Evolutionary conservation across 441 rosid species (phyloP), one percentile per base, ranked within the genome.

Genomic region (Bruguiera hainesii): DNA sequence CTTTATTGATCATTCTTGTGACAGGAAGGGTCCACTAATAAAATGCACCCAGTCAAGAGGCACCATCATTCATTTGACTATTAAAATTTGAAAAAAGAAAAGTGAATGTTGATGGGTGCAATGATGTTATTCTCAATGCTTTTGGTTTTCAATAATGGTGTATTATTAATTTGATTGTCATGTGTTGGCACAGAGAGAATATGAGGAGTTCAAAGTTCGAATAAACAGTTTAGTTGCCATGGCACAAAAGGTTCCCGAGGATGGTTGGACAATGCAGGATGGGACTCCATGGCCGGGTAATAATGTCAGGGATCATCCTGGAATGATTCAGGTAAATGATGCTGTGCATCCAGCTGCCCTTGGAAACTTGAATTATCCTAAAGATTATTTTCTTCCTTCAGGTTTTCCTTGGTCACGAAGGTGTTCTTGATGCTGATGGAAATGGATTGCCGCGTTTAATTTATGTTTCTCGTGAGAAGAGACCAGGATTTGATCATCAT

Each of bases 191-290:
- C 85, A 91, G 99, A 92, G 99, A 79, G 96, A 94, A 52, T 94
- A 94, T 63, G 99, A 94, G 78, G 97, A 91, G 46, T 94, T 91
- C 68, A 94, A 88, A 74, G 84, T 94, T 62, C 76, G 87, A 58
- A 89, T 94, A 77, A 94, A 94, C 71, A 88, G 91, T 39, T 76
- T 94, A 63, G 98, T 91, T 71, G 78, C 96, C n/a, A 88, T 73
- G 62, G 98, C 99, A 61, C 91, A 83, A 71, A 94, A 94, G 87
- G 97, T 88, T 68, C 99, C 99, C 3, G 99, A 94, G 72, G 98
- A 94, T 30, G 99, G 99, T 70, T 95, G 99, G 99, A 92, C 97
- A 11, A 92, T 95, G 99, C 99, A 95, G 82, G 98, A 94, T 62
- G 99, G 98, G 51, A 91, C 97, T 56, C 97, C 93, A 26, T 94